Conservation (phyloP, 441 rosid species). For the Sinapis alba region DNA sequence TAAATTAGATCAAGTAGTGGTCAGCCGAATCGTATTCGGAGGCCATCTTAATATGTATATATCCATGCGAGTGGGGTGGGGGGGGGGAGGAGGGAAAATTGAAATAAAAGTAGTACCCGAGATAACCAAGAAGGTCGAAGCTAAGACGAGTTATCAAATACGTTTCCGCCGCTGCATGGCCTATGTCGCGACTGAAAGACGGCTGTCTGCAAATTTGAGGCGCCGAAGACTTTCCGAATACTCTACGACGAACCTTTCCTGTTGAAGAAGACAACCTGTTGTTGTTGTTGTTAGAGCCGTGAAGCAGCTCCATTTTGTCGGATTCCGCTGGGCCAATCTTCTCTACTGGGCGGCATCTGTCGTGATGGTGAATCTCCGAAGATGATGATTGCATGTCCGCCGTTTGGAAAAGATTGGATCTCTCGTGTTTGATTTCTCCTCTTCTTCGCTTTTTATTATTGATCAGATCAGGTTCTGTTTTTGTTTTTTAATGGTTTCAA, state of each 20-base stretch:
- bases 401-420: conserved; percentile 25
- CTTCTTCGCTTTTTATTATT: not conserved
- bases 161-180: conserved; percentile 90
- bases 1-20: too few species aligned
- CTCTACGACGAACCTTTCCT: conserved; percentile 52
- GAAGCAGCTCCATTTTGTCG: conserved; percentile 8
- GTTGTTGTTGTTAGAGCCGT: conserved; percentile 7
- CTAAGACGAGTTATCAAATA: conserved; percentile 73
- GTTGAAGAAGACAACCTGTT: conserved; percentile 23
- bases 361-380: conserved; percentile 28
- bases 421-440: not conserved
- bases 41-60: not conserved
- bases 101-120: conserved; percentile 61
- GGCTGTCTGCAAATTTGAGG: conserved; percentile 46
- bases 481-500: not conserved
- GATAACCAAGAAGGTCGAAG: conserved; percentile 76
- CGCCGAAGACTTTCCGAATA: conserved; percentile 32
- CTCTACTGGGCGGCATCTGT: conserved; percentile 2
- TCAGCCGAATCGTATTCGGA: too few species aligned
- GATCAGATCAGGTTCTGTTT: not conserved
- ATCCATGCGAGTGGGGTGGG: not conserved
- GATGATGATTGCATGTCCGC: conserved; percentile 43
- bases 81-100: not conserved
- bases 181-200: conserved; percentile 67
- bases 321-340: conserved; percentile 13